phyloP scores from a whole-genome alignment of 345 rosid species.

The Salix viminalis region DNA sequence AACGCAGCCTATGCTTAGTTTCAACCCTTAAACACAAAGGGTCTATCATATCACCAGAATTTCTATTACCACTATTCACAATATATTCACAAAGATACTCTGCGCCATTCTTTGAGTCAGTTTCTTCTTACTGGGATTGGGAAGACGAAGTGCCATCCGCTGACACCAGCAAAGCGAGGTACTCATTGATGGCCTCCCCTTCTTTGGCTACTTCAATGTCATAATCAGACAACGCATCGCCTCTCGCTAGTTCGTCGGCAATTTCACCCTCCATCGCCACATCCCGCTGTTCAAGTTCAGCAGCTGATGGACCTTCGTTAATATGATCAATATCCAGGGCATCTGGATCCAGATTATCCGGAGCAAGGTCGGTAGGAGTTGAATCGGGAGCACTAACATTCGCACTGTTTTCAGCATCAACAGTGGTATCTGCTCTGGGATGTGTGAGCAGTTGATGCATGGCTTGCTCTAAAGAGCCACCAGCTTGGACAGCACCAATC shows the following conservation, averaged over 20 bases:
- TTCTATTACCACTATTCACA: background rate
- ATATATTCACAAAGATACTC: slow-evolving; percentile 5
- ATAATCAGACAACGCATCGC: slow-evolving; percentile 63
- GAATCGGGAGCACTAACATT: slow-evolving; percentile 12
- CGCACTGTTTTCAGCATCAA: slow-evolving; percentile 8
- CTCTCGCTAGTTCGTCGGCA: slow-evolving; percentile 47
- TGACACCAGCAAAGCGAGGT: slow-evolving; percentile 53
- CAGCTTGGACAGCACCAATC: slow-evolving; percentile 47
- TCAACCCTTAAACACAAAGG: background rate
- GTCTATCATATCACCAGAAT: background rate
- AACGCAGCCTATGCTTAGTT: background rate
- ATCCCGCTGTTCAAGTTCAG: slow-evolving; percentile 46
- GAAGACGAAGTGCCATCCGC: slow-evolving; percentile 27
- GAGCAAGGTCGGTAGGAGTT: background rate
- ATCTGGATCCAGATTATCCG: slow-evolving; percentile 3
- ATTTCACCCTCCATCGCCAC: slow-evolving; percentile 70
- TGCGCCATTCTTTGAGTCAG: background rate
- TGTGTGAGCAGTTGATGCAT: slow-evolving; percentile 45
- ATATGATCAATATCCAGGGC: slow-evolving; percentile 16
- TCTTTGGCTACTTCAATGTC: slow-evolving; percentile 66
- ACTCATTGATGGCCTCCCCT: slow-evolving; percentile 70
- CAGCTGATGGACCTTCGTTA: slow-evolving; percentile 20
- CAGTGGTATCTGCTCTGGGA: slow-evolving; percentile 21
- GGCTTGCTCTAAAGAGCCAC: slow-evolving; percentile 45
- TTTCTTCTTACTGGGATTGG: background rate